A percentile compares a stretch with the other conserved stretches of the same genome.
These are phyloP conservation scores for Aspergillus sp. DNA, from an alignment of 2,329 filamentous ascomycete species.

Conservation along the genomic window DNA sequence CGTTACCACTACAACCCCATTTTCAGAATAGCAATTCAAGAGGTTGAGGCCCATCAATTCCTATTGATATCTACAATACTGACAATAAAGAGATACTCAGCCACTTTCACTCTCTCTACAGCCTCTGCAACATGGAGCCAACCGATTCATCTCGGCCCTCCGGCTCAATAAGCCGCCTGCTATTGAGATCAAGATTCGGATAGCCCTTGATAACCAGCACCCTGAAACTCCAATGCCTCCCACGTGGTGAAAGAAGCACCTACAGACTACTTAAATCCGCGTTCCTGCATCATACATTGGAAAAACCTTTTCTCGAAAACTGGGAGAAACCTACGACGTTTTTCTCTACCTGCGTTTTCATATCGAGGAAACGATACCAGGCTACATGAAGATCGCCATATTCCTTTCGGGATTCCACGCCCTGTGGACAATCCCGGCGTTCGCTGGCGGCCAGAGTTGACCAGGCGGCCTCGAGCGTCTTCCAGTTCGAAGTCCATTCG, in stretches of 20 bases:
- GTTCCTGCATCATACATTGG: background rate
- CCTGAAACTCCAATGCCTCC: background rate
- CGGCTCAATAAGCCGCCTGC: constrained; percentile 4
- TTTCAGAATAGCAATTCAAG: too few relatives aligned
- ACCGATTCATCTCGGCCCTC: background rate
- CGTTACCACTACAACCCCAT: too few relatives aligned
- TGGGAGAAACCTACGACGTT: too few relatives aligned
- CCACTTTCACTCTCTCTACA: background rate
- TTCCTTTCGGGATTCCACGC: constrained; percentile 16
- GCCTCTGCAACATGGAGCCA: background rate
- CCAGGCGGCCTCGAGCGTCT: constrained; percentile 2
- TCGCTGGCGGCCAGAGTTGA: constrained; percentile 5
- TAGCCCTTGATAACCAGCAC: background rate
- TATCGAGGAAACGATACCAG: background rate
- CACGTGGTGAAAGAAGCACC: background rate
- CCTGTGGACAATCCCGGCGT: constrained; percentile 10
- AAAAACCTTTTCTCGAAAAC: background rate
- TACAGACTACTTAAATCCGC: background rate
- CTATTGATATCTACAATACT: background rate
- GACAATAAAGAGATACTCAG: background rate
- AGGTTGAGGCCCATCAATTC: too few relatives aligned
- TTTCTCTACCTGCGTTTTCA: background rate
- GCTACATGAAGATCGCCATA: constrained; percentile 15
- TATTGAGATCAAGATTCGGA: constrained; percentile 10
- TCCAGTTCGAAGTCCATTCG: constrained; percentile 22